phyloP scores from a whole-genome alignment of 2,329 filamentous ascomycete genomes.

The Fusarium duplospermum region DNA sequence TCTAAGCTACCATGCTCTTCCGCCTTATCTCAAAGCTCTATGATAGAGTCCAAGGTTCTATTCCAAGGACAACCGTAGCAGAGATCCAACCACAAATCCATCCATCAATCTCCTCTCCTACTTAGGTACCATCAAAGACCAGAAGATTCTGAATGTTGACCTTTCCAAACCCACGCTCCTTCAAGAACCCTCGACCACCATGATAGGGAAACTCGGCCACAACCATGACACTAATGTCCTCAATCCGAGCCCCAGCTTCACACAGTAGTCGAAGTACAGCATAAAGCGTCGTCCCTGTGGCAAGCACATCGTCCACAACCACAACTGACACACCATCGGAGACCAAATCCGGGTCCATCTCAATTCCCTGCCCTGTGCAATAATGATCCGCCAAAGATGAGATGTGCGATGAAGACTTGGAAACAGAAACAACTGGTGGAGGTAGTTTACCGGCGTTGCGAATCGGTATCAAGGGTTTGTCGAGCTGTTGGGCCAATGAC shows the following conservation, averaged over 20 bases:
- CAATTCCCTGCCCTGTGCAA: conserved; percentile 53
- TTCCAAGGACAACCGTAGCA: background rate
- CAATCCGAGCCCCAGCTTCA: conserved; percentile 53
- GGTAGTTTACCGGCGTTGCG: conserved; percentile 70
- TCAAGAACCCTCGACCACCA: conserved; percentile 61
- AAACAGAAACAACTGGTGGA: conserved; percentile 62
- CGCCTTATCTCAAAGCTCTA: background rate
- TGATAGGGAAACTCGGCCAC: conserved; percentile 67
- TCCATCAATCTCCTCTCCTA: conserved; percentile 13
- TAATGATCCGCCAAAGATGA: conserved; percentile 54
- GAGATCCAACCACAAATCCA: background rate
- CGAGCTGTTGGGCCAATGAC: conserved; percentile 56
- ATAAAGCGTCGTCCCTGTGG: conserved; percentile 65
- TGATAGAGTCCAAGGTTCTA: background rate
- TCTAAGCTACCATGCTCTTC: background rate
- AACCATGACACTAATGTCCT: conserved; percentile 61
- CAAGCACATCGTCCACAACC: conserved; percentile 69
- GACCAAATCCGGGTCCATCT: conserved; percentile 61
- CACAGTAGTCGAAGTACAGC: conserved; percentile 62
- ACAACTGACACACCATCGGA: conserved; percentile 56
- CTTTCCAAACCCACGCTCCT: conserved; percentile 59
- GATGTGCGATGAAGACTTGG: conserved; percentile 64
- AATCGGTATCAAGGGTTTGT: conserved; percentile 60
- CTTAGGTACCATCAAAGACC: conserved; percentile 49
- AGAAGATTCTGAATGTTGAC: conserved; percentile 65